phyloP scores from a whole-genome alignment of 2,329 filamentous ascomycete species.

The Hypocreales sp. region DNA sequence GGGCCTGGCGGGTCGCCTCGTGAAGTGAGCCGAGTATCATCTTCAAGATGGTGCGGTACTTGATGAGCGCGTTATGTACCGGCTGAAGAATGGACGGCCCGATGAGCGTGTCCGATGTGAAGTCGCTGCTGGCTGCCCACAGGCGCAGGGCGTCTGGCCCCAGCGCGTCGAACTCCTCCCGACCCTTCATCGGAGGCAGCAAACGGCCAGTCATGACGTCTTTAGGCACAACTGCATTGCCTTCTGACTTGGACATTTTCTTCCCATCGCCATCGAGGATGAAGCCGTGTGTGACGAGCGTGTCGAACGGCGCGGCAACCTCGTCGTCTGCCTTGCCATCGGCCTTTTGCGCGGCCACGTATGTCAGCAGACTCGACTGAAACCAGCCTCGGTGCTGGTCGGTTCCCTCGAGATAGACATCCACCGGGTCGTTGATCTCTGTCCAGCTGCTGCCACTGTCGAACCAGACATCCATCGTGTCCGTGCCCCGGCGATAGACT shows the following conservation, averaged over 20 bases:
- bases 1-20: constrained; percentile 30
- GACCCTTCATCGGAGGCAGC: constrained; percentile 47
- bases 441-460: constrained; percentile 94
- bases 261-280: constrained; percentile 78
- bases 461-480: constrained; percentile 99
- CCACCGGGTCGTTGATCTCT: constrained; percentile 41
- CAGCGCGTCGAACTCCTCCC: constrained; percentile 48
- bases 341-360: constrained; percentile 47
- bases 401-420: constrained; percentile 85
- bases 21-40: constrained; percentile 71
- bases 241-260: constrained; percentile 97
- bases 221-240: constrained; percentile 68
- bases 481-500: constrained; percentile 58
- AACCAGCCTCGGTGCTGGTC: constrained; percentile 99
- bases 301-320: constrained; percentile 56
- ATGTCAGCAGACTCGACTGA: constrained; percentile 84
- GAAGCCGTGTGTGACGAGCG: constrained; percentile 90
- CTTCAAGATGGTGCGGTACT: constrained; percentile 80
- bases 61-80: constrained; percentile 63
- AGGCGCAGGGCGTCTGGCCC: constrained; percentile 78
- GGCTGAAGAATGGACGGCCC: constrained; percentile 62
- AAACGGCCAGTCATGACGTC: constrained; percentile 78
- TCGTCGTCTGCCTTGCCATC: constrained; percentile 11
- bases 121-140: constrained; percentile 87
- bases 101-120: constrained; percentile 74